Conservation (phyloP, 805 yeast genomes). For the Tetrapisispora nanseiensis region DNA sequence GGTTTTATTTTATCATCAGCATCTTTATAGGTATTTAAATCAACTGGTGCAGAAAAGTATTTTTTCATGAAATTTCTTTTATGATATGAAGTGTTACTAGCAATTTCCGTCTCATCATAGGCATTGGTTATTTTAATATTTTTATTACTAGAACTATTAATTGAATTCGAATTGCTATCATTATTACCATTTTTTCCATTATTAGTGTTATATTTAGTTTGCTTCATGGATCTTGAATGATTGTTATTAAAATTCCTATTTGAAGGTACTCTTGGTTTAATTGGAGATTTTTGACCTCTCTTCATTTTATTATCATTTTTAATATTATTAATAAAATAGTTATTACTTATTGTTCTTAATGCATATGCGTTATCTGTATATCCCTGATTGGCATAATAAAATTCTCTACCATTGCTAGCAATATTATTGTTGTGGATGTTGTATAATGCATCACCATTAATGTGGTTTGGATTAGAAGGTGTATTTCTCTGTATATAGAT, state of each 20-base stretch:
- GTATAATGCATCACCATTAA: neutral
- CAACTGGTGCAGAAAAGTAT: constrained; percentile 3
- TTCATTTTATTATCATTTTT: constrained; percentile 1
- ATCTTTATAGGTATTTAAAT: constrained; percentile 7
- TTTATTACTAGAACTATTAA: neutral
- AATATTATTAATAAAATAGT: neutral
- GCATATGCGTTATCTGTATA: neutral
- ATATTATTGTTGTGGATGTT: neutral
- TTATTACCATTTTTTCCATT: neutral
- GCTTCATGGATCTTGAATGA: neutral
- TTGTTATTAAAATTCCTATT: neutral
- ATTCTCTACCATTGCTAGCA: too few species aligned
- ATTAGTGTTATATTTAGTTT: neutral
- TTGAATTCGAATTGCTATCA: neutral
- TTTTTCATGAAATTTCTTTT: neutral
- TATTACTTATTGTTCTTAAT: neutral
- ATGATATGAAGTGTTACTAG: constrained; percentile 1
- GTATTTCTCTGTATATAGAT: neutral
- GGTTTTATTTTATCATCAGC: constrained; percentile 8
- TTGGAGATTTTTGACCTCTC: neutral
- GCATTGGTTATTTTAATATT: neutral
- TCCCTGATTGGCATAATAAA: neutral
- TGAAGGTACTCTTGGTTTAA: neutral
- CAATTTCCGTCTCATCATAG: constrained; percentile 6
- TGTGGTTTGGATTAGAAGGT: neutral